These are phyloP conservation scores for Exserohilum rostratum DNA, from an alignment of 2,329 filamentous ascomycete genomes.

Conservation along the genomic window DNA sequence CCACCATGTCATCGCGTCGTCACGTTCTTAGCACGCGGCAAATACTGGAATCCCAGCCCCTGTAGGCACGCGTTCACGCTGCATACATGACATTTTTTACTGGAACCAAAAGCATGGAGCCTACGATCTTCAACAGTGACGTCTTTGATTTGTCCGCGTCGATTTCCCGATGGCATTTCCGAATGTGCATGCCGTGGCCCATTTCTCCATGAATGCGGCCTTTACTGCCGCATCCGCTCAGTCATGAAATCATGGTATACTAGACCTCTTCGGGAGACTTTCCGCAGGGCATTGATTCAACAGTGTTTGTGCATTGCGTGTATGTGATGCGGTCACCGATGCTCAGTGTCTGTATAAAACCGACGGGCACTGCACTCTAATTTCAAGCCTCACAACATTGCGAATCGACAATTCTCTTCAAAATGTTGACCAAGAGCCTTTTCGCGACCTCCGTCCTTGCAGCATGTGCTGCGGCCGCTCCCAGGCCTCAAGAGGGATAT, in stretches of 20 bases:
- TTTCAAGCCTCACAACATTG: conserved; percentile 7
- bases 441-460: conserved; percentile 44
- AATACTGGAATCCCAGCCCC: conserved; percentile 13
- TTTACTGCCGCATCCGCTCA: conserved; percentile 32
- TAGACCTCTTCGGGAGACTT: conserved; percentile 13
- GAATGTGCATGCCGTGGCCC: conserved; percentile 26
- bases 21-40: conserved; percentile 29
- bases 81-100: conserved; percentile 9
- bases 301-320: conserved; percentile 12
- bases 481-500: conserved; percentile 17
- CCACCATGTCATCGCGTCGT: conserved; percentile 44
- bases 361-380: neutral
- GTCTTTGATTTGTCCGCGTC: conserved; percentile 21
- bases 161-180: conserved; percentile 14
- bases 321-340: conserved; percentile 16
- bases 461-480: conserved; percentile 46
- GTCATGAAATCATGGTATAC: conserved; percentile 46
- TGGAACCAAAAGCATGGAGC: conserved; percentile 9
- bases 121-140: conserved; percentile 1
- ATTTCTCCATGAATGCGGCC: conserved; percentile 24
- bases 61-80: conserved; percentile 27
- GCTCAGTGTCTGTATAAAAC: conserved; percentile 21
- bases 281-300: conserved; percentile 29
- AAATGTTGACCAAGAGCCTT: conserved; percentile 47
- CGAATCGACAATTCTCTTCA: conserved; percentile 24